Evolutionary conservation across 1,284 basidiomycete species (phyloP).

Genomic region (Ganoderma sinense): DNA sequence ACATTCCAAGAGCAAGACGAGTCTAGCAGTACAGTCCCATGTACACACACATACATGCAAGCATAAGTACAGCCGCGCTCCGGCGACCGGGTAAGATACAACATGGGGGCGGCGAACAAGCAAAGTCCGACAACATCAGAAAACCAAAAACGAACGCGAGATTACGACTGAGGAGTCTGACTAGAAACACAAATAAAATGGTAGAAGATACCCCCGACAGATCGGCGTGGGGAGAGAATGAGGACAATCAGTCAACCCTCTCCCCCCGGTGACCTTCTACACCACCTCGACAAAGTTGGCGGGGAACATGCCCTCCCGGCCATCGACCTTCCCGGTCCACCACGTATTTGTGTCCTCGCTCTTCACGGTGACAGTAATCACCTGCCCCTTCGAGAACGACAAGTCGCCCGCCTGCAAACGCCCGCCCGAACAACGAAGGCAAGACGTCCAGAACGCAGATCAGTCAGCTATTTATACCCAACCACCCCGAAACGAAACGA

Average conservation of each 20-base stretch:
- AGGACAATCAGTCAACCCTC: not conserved
- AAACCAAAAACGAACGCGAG: not conserved
- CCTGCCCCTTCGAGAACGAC: constrained; percentile 85
- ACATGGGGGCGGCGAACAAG: not conserved
- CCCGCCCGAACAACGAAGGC: not conserved
- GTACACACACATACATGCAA: not conserved
- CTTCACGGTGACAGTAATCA: constrained; percentile 79
- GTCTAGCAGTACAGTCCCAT: not conserved
- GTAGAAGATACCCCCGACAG: not conserved
- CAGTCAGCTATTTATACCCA: constrained; percentile 5
- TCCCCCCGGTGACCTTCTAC: constrained; percentile 19
- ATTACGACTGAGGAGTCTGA: not conserved
- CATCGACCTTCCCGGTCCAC: constrained; percentile 70
- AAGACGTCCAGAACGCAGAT: not conserved
- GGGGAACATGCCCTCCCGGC: constrained; percentile 59
- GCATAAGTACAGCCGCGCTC: not conserved
- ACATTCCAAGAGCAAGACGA: not conserved
- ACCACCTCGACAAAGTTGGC: constrained; percentile 62
- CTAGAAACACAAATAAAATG: not conserved
- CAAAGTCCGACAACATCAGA: not conserved
- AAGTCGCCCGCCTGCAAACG: constrained; percentile 76
- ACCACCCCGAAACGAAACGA: not conserved
- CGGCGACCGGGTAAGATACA: not conserved
- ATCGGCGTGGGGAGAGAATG: not conserved
- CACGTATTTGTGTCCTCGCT: constrained; percentile 84